phyloP scores from a whole-genome alignment of 345 rosid genomes.

The Rhodamnia argentea region DNA sequence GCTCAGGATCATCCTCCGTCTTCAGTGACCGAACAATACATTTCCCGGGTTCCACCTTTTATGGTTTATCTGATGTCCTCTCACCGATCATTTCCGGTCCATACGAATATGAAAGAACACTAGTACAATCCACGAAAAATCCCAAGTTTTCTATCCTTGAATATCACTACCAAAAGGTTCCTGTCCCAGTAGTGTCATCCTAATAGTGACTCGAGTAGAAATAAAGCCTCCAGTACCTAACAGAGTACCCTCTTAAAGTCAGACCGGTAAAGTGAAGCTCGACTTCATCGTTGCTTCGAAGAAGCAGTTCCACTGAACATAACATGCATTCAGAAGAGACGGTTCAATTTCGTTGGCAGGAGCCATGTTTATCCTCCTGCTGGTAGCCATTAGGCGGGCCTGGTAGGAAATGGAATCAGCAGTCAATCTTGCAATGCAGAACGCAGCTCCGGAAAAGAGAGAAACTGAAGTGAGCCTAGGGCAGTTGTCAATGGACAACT shows the following conservation, averaged over 20 bases:
- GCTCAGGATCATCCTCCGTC: neutral
- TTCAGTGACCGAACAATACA: neutral
- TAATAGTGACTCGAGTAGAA: neutral
- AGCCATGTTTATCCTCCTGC: neutral
- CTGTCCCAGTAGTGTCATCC: neutral
- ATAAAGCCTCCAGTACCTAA: neutral
- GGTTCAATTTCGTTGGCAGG: neutral
- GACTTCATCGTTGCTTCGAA: neutral
- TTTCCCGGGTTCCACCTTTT: neutral
- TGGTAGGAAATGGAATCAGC: neutral
- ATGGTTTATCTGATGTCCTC: neutral
- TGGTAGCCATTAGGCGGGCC: neutral
- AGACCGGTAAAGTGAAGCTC: neutral
- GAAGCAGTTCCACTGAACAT: neutral
- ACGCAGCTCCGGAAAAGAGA: neutral
- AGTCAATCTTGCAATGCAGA: neutral
- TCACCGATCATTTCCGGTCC: neutral
- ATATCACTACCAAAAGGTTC: neutral
- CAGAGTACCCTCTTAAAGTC: neutral
- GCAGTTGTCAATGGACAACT: neutral
- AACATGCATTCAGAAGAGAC: neutral
- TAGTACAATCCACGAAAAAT: neutral
- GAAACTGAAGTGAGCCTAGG: neutral
- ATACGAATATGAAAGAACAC: neutral
- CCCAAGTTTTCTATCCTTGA: neutral